Conservation (phyloP, 371 early-diverging fungal species). For the Zopfochytrium polystomum region DNA sequence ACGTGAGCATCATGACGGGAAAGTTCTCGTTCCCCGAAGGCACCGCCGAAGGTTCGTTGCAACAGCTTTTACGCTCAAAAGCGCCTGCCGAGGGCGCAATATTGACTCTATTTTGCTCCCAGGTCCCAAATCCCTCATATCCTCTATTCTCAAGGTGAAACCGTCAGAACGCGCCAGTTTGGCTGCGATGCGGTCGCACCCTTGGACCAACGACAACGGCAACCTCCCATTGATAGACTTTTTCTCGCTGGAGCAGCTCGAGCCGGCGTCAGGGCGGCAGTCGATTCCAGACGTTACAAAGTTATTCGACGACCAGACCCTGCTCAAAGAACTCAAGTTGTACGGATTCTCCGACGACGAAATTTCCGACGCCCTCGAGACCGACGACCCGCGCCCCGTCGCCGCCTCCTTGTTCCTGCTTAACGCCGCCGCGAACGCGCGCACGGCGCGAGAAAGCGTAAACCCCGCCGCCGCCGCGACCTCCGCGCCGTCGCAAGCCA, state of each 20-base stretch:
- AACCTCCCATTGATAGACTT: conserved; percentile 18
- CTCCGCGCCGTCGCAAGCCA: too few species aligned
- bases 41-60: conserved; percentile 21
- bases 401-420: too few species aligned
- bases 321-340: conserved; percentile 7
- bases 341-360: conserved; percentile 20
- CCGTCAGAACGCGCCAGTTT: conserved; percentile 27
- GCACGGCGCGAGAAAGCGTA: too few species aligned
- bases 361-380: conserved; percentile 14
- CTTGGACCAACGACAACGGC: conserved; percentile 31
- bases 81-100: background rate
- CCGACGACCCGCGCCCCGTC: conserved; percentile 23
- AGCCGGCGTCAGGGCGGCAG: background rate
- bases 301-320: background rate
- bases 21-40: conserved; percentile 31
- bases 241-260: conserved; percentile 1
- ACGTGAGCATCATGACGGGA: conserved; percentile 49
- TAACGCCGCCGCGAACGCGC: too few species aligned
- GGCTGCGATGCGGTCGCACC: conserved; percentile 23
- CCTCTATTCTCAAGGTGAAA: conserved; percentile 26
- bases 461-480: too few species aligned
- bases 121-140: conserved; percentile 31
- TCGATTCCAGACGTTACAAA: conserved; percentile 8
- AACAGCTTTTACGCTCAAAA: too few species aligned
- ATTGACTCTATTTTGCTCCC: background rate